Base-by-base conservation (phyloP, 352 stramenopile genomes). In the Pilasporangium apinafurcum region DNA sequence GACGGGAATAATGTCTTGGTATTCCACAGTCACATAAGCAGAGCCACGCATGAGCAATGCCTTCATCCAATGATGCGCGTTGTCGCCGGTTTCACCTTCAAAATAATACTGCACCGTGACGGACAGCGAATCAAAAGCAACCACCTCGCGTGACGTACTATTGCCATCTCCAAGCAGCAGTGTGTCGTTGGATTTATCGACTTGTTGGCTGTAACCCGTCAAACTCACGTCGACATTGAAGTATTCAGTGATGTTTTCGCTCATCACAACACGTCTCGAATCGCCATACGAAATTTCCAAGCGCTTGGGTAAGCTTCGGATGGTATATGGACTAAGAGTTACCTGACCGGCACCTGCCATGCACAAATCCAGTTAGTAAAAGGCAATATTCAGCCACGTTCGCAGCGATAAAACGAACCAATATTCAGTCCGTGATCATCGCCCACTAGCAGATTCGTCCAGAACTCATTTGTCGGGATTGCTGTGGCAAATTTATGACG, bases 401-500 rank as follows among this genome's bases (percentile, higher is more conserved):
- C n/a, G n/a, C n/a, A n/a, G n/a, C n/a, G n/a, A 21, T 22, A 40
- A 31, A 13, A 33, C 21, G 40, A 41, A 49, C 44, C 86, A 24
- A 63, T 52, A 45, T 88, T 88, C 14, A 86, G 55, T 0, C 75
- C 80, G 51, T 92, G 80, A 29, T 65, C 53, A 41, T 92, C 80
- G 27, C 56, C 75, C 24, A 95, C 68, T 17, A 94, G 67, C 29
- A 95, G 44, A 37, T 96, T 96, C 1, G 83, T 88, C 83, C 86
- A 97, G 65, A 91, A 97, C 24, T 77, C 76, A 37, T 95, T 95
- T 17, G 88, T 96, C 10, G 88, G 88, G 35, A 90, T 63, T 30
- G 79, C 64, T 17, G 55, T 48, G 9, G 50, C 38, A 35, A 86
- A 83, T 28, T 37, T 50, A 18, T 56, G 60, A 31, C 59, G 53